Percentiles rank a stretch among this genome's conserved stretches.
Conservation (phyloP, 1,284 basidiomycete species). For the Rhodotorula sp. region DNA sequence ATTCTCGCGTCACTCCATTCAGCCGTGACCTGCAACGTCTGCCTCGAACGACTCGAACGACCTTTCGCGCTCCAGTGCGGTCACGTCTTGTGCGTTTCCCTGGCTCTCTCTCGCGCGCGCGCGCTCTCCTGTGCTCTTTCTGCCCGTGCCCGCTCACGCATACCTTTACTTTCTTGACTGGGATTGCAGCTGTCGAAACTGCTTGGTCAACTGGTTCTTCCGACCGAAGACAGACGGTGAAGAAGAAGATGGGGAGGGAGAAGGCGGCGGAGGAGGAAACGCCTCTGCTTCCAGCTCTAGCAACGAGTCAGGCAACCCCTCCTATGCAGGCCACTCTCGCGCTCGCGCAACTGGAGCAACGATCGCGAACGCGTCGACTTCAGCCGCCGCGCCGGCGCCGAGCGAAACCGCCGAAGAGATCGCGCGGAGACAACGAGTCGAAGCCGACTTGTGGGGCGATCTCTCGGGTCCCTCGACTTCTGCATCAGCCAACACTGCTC, state of each 20-base stretch:
- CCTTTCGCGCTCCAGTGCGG: slow-evolving; percentile 37
- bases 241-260: neutral
- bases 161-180: no score
- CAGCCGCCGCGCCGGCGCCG: neutral
- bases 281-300: neutral
- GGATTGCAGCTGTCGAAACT: slow-evolving; percentile 32
- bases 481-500: neutral
- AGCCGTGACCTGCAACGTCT: slow-evolving; percentile 31
- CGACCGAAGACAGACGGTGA: slow-evolving; percentile 27
- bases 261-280: no score
- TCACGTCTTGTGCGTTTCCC: slow-evolving; percentile 37
- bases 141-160: neutral
- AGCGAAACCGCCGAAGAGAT: neutral
- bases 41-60: slow-evolving; percentile 37
- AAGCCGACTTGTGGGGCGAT: slow-evolving; percentile 4
- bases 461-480: neutral
- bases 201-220: slow-evolving; percentile 39
- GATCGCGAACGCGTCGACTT: slow-evolving; percentile 4
- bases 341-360: neutral
- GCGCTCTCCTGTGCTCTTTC: neutral
- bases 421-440: slow-evolving; percentile 2
- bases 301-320: slow-evolving; percentile 1
- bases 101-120: neutral
- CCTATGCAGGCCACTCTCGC: slow-evolving; percentile 1
- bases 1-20: slow-evolving; percentile 24